A percentile compares a stretch with the other conserved stretches of the same genome.
These are phyloP conservation scores for Hyaloscypha hepaticicola DNA, from an alignment of 495 filamentous ascomycete genomes.

Conservation along the genomic window DNA sequence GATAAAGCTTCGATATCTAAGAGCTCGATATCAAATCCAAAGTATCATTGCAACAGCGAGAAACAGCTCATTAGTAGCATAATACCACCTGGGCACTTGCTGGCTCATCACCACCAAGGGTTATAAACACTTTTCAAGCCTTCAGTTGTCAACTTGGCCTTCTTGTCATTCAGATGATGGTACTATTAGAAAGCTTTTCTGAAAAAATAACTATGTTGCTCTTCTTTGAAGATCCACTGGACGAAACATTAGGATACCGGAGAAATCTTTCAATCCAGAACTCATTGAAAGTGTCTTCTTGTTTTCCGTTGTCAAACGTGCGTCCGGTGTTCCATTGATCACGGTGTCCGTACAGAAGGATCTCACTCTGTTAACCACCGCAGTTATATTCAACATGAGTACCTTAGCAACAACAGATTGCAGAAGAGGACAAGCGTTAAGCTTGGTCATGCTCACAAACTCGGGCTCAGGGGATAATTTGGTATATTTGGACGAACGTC, in stretches of 20 bases:
- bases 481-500: neutral
- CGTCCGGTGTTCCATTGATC: too few species aligned
- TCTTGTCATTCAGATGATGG: too few species aligned
- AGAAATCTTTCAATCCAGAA: too few species aligned
- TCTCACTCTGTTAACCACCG: constrained; percentile 28
- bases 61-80: constrained; percentile 51
- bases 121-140: constrained; percentile 19
- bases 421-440: constrained; percentile 26
- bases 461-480: neutral
- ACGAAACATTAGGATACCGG: constrained; percentile 29
- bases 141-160: too few species aligned
- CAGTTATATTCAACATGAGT: constrained; percentile 25
- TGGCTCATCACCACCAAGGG: constrained; percentile 44
- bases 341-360: constrained; percentile 34
- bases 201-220: too few species aligned
- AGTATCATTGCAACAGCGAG: constrained; percentile 48
- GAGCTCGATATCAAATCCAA: constrained; percentile 49
- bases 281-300: too few species aligned
- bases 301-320: too few species aligned
- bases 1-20: too few species aligned
- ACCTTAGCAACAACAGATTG: constrained; percentile 27
- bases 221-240: constrained; percentile 33
- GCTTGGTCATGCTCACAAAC: constrained; percentile 1
- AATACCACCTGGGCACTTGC: constrained; percentile 48
- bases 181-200: too few species aligned